Evolutionary conservation across 148 eudicot species (phyloP), one percentile per base, ranked within the genome.

Genomic region (Heliamphora exappendiculata): DNA sequence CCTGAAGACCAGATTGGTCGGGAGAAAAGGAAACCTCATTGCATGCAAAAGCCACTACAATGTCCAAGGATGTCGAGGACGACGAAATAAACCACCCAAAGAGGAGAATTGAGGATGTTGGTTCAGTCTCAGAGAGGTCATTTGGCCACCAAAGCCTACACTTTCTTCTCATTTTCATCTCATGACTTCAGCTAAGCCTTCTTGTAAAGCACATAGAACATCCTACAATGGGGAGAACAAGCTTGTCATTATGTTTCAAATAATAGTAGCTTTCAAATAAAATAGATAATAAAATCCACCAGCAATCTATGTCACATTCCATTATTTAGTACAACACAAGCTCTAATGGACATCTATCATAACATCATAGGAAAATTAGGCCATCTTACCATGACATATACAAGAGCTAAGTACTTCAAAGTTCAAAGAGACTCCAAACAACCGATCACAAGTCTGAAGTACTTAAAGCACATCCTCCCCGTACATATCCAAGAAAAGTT

Each of bases 141-240:
- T 77, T 75, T 1, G 97, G 98, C 97, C 97, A 95, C 98, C 98
- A 95, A 63, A 95, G 76, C 90, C 97, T 84, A 79, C 92, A 90
- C 65, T 84, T 89, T 65, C 66, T 82, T 80, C 75, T 86, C 89
- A 84, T 86, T 55, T 73, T 80, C 72, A 36, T 41, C 67, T 84
- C 75, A 55, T 64, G 53, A 51, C 75, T 59, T 73, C 37, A 50
- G 55, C 76, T n/a, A 7, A 54, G 47, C 41, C 36, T 24, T 72
- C 50, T 26, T 12, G 26, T 59, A 19, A 29, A 49, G 45, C 16
- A 8, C 20, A 1, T 53, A 31, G 19, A 53, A 70, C 47, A 29
- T 29, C 58, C 41, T 70, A 70, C 26, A 19, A 29, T 20, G n/a
- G 2, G 1, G 39, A 49, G 8, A 49, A 16, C 24, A 17, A 47